Evolutionary conservation across 192 early-diverging fungal genomes (phyloP), one percentile per base, ranked within the genome.

Genomic region (Coemansia asiatica): DNA sequence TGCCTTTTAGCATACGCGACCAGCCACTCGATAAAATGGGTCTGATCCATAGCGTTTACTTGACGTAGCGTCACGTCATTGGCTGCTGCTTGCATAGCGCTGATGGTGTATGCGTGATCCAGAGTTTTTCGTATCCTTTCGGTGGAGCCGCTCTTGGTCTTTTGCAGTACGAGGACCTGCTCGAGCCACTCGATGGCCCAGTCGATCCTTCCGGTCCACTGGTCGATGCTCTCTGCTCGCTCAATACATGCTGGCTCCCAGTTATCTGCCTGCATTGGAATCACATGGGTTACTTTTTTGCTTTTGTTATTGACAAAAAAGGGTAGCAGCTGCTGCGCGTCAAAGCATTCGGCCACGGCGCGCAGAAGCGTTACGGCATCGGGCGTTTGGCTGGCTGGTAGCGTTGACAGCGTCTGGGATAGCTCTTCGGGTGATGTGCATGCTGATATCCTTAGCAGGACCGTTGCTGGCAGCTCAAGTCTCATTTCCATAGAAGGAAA

Each of bases 171-270:
- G 15, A 48, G 55, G 12, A 31, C 29, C 3, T 36, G 64, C 35
- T 66, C 54, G 18, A 76, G 74, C 67, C 74, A 76, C 2, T 19
- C 21, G 10, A 46, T 35, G 1, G 68, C 63, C 68, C 74, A 70
- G 64, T 76, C 74, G 6, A 70, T 23, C 6, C 68, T 67, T 1
- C 74, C 74, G 4, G 74, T 76, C 57, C 63, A 70, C 26, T 31
- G 59, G 29, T 76, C 74, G 27, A 77, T 70, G 2, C 38, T 44
- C 53, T 68, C 66, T 0, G 75, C 75, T 9, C 75, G 61, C 26
- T 13, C 13, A 15, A 77, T 46, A 16, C 68, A 71, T 3, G 68
- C 61, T 19, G n/a, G 16, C 0, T 31, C 16, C 66, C 58, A 60
- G 36, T 66, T 46, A 1, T 46, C 56, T 7, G n/a, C 54, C 50